Conservation (phyloP, 805 yeast genomes). For the Yamadazyma scolyti region DNA sequence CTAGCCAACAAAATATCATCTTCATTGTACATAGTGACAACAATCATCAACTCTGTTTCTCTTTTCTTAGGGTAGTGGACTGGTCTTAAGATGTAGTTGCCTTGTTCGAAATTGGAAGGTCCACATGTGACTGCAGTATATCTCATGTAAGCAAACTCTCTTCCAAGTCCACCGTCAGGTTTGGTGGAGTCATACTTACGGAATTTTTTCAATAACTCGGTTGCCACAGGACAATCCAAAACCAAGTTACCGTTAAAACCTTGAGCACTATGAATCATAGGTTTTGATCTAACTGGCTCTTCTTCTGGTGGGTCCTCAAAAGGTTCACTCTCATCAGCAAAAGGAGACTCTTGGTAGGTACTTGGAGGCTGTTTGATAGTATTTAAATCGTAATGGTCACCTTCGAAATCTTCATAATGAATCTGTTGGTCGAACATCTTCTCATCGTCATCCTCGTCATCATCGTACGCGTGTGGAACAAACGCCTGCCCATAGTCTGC, state of each 20-base stretch:
- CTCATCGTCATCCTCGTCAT: constrained; percentile 37
- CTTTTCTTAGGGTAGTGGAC: constrained; percentile 50
- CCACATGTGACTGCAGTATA: constrained; percentile 66
- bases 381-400: constrained; percentile 40
- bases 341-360: constrained; percentile 20
- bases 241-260: constrained; percentile 45
- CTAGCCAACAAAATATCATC: constrained; percentile 60
- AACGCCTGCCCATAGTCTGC: constrained; percentile 33
- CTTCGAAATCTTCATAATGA: constrained; percentile 36
- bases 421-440: constrained; percentile 36
- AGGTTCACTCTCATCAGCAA: constrained; percentile 21
- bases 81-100: constrained; percentile 56
- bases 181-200: constrained; percentile 32
- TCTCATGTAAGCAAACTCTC: constrained; percentile 59
- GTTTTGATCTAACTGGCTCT: constrained; percentile 27
- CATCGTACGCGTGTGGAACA: constrained; percentile 41
- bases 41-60: constrained; percentile 58
- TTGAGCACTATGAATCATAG: constrained; percentile 29
- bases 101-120: constrained; percentile 58
- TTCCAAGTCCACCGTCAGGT: constrained; percentile 39
- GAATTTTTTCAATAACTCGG: constrained; percentile 38
- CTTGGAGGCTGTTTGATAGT: constrained; percentile 17
- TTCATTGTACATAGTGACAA: constrained; percentile 65
- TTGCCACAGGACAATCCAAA: constrained; percentile 45
- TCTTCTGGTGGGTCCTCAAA: constrained; percentile 34